A percentile compares a stretch with the other conserved stretches of the same genome.
These are phyloP conservation scores for Sporothrix brasiliensis DNA, from an alignment of 2,329 filamentous ascomycete genomes.

Conservation along the genomic window DNA sequence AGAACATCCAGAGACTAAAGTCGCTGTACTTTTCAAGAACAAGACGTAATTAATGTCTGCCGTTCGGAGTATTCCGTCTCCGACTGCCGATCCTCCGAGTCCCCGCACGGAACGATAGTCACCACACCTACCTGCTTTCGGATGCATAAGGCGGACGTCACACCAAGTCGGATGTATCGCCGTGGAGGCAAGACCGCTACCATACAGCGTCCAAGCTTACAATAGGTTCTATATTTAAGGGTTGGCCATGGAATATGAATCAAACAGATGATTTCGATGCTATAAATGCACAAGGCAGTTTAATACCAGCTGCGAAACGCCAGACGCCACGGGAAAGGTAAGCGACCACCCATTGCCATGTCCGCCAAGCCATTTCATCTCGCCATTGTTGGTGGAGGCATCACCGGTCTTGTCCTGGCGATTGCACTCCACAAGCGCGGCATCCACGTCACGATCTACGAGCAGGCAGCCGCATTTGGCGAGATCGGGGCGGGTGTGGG, in stretches of 20 bases:
- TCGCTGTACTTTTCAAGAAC: background rate
- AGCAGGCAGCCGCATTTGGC: conserved; percentile 42
- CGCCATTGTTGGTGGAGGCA: conserved; percentile 49
- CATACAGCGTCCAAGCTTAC: too few relatives aligned
- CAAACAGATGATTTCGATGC: too few relatives aligned
- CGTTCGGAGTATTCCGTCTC: background rate
- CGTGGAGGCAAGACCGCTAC: background rate
- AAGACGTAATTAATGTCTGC: background rate
- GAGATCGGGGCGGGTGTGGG: conserved; percentile 47
- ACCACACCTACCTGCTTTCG: background rate
- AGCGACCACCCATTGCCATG: background rate
- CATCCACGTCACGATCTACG: conserved; percentile 45
- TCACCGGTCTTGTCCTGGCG: conserved; percentile 45
- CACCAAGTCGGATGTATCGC: conserved; percentile 3
- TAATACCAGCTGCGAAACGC: background rate
- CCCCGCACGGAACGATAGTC: background rate
- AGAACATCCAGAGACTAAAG: background rate
- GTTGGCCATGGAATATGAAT: too few relatives aligned
- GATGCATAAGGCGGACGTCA: conserved; percentile 2
- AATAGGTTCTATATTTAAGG: background rate
- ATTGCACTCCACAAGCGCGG: conserved; percentile 42
- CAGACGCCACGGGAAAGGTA: background rate
- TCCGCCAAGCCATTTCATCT: conserved; percentile 39
- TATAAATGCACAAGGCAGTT: too few relatives aligned
- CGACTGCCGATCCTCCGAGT: background rate